phyloP scores from a whole-genome alignment of 352 stramenopile genomes.

The Pythium insidiosum region DNA sequence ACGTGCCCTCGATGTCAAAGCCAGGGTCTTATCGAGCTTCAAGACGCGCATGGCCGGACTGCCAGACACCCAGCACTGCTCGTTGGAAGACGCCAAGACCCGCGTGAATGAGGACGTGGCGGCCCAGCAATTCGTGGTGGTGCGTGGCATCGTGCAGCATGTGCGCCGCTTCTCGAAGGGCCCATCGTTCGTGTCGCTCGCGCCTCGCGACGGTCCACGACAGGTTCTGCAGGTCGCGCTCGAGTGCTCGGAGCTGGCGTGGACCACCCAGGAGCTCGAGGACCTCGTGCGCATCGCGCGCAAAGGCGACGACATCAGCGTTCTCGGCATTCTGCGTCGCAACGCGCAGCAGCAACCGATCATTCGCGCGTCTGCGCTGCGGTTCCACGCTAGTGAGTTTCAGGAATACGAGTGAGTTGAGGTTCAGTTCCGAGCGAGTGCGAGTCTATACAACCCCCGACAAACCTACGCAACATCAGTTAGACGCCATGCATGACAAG shows the following conservation, averaged over 20 bases:
- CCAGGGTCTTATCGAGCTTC: no score
- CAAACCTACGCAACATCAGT: no score
- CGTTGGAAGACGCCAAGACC: no score
- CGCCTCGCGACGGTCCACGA: conserved; percentile 6
- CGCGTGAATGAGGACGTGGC: no score
- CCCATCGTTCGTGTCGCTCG: conserved; percentile 16
- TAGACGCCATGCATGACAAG: no score
- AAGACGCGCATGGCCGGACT: no score
- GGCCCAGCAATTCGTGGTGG: no score
- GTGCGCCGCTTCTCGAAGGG: conserved; percentile 12
- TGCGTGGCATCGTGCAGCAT: conserved; percentile 12
- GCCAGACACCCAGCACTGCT: no score
- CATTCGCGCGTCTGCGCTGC: conserved; percentile 8
- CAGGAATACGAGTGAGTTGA: conserved; percentile 13
- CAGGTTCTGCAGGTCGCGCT: no score
- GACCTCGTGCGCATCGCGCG: conserved; percentile 12
- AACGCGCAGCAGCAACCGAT: conserved; percentile 13
- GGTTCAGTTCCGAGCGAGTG: no score
- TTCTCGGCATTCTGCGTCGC: conserved; percentile 4
- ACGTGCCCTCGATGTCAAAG: no score
- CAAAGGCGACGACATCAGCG: conserved; percentile 11
- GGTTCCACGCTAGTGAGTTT: conserved; percentile 15
- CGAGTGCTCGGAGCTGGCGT: not conserved
- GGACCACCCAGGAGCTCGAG: not conserved
- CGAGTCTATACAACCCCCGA: no score